Conservation (phyloP, 257 asterid species). For the Solanum corneliomulleri region DNA sequence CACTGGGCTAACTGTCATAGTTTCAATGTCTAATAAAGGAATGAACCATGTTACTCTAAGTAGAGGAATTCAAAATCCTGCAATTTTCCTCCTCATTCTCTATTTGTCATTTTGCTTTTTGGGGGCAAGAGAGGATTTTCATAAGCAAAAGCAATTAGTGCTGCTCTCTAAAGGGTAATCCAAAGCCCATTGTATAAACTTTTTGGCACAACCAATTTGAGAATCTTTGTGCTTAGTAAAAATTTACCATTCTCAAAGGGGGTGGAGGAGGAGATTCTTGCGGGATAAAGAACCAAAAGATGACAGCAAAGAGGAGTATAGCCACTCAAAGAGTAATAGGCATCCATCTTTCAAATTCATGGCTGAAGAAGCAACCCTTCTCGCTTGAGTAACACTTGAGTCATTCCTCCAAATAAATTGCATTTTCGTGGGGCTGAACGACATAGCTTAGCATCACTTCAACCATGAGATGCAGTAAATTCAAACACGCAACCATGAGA, state of each 20-base stretch:
- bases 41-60: background rate
- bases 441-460: background rate
- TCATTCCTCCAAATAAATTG: background rate
- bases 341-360: background rate
- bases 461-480: background rate
- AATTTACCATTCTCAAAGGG: background rate
- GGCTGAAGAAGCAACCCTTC: background rate
- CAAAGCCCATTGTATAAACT: background rate
- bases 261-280: background rate
- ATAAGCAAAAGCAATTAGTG: background rate
- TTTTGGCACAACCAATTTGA: background rate
- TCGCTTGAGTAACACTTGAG: background rate
- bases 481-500: background rate
- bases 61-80: background rate
- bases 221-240: background rate
- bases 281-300: background rate
- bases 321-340: background rate
- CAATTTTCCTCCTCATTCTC: background rate
- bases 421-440: background rate
- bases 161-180: background rate
- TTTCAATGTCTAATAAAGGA: background rate
- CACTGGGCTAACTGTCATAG: background rate
- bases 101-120: background rate
- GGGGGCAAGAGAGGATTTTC: background rate
- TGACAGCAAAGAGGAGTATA: background rate